These are phyloP conservation scores for Trypanosoma congolense DNA, from an alignment of 208 protist genomes.

Conservation along the genomic window DNA sequence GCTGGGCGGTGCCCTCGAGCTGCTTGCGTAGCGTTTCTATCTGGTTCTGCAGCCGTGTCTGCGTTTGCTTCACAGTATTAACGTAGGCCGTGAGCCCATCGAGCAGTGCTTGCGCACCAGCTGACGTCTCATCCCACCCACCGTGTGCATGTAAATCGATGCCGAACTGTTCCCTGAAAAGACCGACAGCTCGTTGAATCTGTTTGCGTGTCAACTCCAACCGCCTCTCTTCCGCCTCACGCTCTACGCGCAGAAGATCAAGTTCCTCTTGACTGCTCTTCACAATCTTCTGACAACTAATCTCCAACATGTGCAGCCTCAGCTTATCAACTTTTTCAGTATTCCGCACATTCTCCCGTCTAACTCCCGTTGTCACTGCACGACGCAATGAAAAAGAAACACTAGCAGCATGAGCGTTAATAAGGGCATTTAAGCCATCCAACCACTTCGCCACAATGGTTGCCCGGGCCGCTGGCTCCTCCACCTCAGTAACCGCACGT, in stretches of 20 bases:
- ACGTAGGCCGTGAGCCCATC: slow-evolving; percentile 4
- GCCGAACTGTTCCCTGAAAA: neutral
- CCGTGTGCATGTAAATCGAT: neutral
- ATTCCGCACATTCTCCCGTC: too few species aligned
- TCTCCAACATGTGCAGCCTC: too few species aligned
- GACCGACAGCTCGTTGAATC: neutral
- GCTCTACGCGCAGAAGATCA: neutral
- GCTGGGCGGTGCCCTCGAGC: neutral
- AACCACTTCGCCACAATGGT: slow-evolving; percentile 13
- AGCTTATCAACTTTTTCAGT: too few species aligned
- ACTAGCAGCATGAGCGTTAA: slow-evolving; percentile 5
- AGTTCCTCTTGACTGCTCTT: neutral
- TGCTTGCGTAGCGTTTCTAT: neutral
- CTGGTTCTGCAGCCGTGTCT: slow-evolving; percentile 7
- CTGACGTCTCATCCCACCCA: neutral
- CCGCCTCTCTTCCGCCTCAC: neutral
- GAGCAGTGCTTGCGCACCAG: neutral
- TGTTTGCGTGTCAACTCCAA: neutral
- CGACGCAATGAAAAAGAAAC: slow-evolving; percentile 2
- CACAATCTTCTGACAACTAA: too few species aligned
- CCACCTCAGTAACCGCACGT: slow-evolving; percentile 5
- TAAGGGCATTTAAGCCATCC: neutral
- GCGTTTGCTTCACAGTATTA: neutral
- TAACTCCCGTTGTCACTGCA: too few species aligned
- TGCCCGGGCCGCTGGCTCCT: slow-evolving; percentile 18